Conservation (phyloP, 129 eudicot species). For the Helichrysum umbraculigerum region DNA sequence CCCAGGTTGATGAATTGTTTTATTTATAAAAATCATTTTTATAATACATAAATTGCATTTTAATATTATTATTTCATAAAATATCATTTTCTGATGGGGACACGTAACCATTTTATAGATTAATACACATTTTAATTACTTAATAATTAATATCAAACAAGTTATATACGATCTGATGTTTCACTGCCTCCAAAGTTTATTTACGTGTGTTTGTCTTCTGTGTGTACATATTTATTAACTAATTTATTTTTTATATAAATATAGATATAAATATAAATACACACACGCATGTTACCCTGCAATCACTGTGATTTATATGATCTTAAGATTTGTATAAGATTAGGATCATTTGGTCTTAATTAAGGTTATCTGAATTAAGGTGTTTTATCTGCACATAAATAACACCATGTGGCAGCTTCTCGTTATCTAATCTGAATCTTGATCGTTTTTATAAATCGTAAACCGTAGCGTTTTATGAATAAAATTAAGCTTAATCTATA, state of each 20-base stretch:
- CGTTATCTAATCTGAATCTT: not conserved
- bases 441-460: not conserved
- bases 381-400: slow-evolving; percentile 18
- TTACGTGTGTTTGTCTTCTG: slow-evolving; percentile 32
- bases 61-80: not conserved
- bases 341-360: slow-evolving; percentile 8
- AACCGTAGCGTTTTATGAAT: not conserved
- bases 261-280: not conserved
- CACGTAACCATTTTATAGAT: slow-evolving; percentile 26
- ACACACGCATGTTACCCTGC: slow-evolving; percentile 18
- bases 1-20: not conserved
- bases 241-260: not conserved
- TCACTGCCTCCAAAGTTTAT: slow-evolving; percentile 21
- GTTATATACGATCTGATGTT: slow-evolving; percentile 10
- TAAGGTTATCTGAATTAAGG: slow-evolving; percentile 26
- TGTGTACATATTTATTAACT: not conserved
- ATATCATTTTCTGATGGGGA: slow-evolving; percentile 13
- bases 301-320: slow-evolving; percentile 18
- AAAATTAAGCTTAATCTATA: too few species aligned
- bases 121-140: slow-evolving; percentile 18
- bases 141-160: slow-evolving; percentile 27
- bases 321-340: not conserved
- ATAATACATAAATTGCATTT: slow-evolving; percentile 7
- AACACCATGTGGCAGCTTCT: slow-evolving; percentile 28
- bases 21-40: too few species aligned